These are phyloP conservation scores for Platanus orientalis DNA, from an alignment of 164 flowering plant genomes.

Conservation along the genomic window DNA sequence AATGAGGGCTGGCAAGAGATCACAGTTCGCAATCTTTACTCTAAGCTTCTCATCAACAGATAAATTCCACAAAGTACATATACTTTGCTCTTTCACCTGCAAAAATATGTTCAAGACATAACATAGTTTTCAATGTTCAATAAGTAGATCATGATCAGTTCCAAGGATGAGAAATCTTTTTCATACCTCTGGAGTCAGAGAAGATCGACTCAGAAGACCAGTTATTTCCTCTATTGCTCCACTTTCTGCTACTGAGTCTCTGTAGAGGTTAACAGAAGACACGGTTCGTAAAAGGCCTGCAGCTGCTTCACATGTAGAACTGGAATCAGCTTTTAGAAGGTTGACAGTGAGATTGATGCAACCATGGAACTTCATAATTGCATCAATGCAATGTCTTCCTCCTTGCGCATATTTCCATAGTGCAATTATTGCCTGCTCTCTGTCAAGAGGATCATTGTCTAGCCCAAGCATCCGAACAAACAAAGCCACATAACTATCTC, in stretches of 20 bases:
- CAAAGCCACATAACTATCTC: constrained; percentile 59
- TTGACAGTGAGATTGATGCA: constrained; percentile 61
- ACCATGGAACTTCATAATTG: constrained; percentile 62
- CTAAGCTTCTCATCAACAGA: constrained; percentile 72
- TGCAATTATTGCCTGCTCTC: constrained; percentile 73
- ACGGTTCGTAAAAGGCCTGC: constrained; percentile 69
- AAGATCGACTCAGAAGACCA: constrained; percentile 49
- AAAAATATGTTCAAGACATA: constrained; percentile 13
- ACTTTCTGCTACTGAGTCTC: constrained; percentile 58
- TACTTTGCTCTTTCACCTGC: constrained; percentile 82
- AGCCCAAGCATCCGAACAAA: constrained; percentile 84
- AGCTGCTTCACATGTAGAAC: constrained; percentile 74
- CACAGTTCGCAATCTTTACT: constrained; percentile 46
- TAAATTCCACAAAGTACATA: constrained; percentile 77
- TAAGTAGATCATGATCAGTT: constrained; percentile 2
- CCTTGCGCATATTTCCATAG: constrained; percentile 82
- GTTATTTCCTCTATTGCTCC: constrained; percentile 82
- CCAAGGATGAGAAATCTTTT: constrained; percentile 9
- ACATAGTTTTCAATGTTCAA: constrained; percentile 6
- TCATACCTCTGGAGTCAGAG: constrained; percentile 54
- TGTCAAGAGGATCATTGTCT: constrained; percentile 71
- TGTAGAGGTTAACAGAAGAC: constrained; percentile 53
- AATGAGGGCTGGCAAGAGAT: constrained; percentile 52
- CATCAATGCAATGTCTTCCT: constrained; percentile 67
- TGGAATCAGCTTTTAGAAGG: constrained; percentile 69